Percentiles rank a stretch among this genome's conserved stretches.
Conservation (phyloP, 2,329 filamentous ascomycete species). For the Colletotrichum nymphaeae region DNA sequence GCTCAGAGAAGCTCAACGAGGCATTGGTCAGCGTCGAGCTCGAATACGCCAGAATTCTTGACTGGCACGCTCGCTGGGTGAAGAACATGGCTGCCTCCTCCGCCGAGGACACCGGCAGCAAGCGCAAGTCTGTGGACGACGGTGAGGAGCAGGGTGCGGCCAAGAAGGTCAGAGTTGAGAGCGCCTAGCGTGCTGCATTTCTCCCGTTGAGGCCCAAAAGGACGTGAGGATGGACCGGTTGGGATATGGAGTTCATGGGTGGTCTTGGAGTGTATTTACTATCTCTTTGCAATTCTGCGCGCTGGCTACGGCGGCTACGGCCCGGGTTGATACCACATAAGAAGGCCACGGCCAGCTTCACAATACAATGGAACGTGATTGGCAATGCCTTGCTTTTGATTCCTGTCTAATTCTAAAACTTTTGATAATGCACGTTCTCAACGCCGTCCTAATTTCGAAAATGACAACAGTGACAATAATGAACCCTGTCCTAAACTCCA, state of each 20-base stretch:
- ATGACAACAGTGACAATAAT: not conserved
- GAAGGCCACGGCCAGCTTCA: not conserved
- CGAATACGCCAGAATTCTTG: slow-evolving; percentile 77
- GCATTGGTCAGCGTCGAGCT: slow-evolving; percentile 75
- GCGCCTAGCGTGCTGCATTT: slow-evolving; percentile 6
- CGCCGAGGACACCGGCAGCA: slow-evolving; percentile 47
- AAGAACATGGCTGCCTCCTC: slow-evolving; percentile 41
- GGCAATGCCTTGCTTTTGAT: not conserved
- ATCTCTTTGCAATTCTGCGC: slow-evolving; percentile 25
- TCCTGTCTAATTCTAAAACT: not conserved
- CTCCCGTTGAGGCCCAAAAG: not conserved
- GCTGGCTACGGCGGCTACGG: slow-evolving; percentile 12
- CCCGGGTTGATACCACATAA: slow-evolving; percentile 32
- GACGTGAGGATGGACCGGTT: not conserved
- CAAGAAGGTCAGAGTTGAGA: slow-evolving; percentile 60
- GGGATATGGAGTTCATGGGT: slow-evolving; percentile 23
- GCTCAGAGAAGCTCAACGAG: slow-evolving; percentile 78
- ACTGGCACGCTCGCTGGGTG: slow-evolving; percentile 53
- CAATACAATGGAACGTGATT: slow-evolving; percentile 2
- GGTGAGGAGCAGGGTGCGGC: slow-evolving; percentile 42
- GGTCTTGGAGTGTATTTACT: slow-evolving; percentile 1
- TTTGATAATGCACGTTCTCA: not conserved
- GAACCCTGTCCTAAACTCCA: not conserved
- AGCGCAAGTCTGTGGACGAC: slow-evolving; percentile 57
- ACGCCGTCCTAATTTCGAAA: not conserved